These are phyloP conservation scores for Fistulifera pelliculosa DNA, from an alignment of 108 stramenopile species.

Conservation along the genomic window DNA sequence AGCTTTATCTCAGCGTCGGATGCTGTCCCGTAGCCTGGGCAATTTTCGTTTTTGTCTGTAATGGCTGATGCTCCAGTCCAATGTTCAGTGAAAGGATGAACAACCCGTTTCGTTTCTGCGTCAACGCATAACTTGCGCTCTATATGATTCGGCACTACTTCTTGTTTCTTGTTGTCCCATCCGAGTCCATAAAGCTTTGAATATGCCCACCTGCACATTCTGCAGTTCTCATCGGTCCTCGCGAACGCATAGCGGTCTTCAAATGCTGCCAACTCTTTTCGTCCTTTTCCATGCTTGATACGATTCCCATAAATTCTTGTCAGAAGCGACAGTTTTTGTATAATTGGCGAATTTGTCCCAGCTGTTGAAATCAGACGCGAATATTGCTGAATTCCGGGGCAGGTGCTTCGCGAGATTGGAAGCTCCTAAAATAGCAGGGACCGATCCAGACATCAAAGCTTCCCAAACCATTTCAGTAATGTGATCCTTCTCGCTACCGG, in stretches of 20 bases:
- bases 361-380: constrained; percentile 26
- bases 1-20: constrained; percentile 1
- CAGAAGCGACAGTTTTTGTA: constrained; percentile 26
- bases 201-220: constrained; percentile 67
- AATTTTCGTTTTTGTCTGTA: constrained; percentile 1
- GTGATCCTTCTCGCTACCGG: constrained; percentile 41
- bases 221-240: constrained; percentile 22
- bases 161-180: constrained; percentile 47
- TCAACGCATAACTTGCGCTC: constrained; percentile 33
- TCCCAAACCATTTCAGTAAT: constrained; percentile 65
- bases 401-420: constrained; percentile 45
- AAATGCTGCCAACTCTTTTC: constrained; percentile 21
- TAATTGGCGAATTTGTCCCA: constrained; percentile 31
- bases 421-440: constrained; percentile 65
- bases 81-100: constrained; percentile 33
- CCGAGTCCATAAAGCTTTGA: constrained; percentile 56
- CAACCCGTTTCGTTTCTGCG: constrained; percentile 13
- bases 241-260: constrained; percentile 36
- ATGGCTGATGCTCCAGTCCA: constrained; percentile 17
- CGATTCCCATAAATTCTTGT: constrained; percentile 44
- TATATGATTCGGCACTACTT: constrained; percentile 22
- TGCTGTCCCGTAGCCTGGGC: constrained; percentile 2
- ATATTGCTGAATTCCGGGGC: constrained; percentile 36
- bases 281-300: constrained; percentile 61
- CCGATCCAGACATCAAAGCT: constrained; percentile 41